These are phyloP conservation scores for Candida coquimbonensis DNA, from an alignment of 805 yeast species.

Conservation along the genomic window DNA sequence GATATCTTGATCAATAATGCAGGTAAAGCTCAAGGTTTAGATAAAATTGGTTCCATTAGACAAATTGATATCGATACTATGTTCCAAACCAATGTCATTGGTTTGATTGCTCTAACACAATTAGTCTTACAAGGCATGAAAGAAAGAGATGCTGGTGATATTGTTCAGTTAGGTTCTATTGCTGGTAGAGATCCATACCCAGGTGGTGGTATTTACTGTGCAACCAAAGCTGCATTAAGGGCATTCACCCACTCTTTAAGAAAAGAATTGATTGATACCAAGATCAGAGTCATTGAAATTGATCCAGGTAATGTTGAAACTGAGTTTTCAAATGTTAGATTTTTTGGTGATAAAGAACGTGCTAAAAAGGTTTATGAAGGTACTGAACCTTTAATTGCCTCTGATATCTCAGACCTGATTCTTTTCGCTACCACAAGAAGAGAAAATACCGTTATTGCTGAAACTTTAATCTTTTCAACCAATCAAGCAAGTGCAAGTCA, in stretches of 20 bases:
- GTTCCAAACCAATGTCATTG: conserved; percentile 85
- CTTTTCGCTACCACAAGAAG: conserved; percentile 50
- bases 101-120: conserved; percentile 79
- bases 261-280: conserved; percentile 66
- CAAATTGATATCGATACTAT: conserved; percentile 60
- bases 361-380: conserved; percentile 52
- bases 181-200: conserved; percentile 83
- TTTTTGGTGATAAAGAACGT: conserved; percentile 45
- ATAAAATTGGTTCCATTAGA: conserved; percentile 65
- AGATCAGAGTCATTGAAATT: conserved; percentile 56
- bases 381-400: conserved; percentile 51
- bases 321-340: conserved; percentile 55
- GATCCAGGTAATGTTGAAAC: conserved; percentile 70
- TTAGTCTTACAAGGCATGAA: conserved; percentile 66
- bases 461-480: conserved; percentile 73
- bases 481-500: conserved; percentile 78
- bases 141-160: conserved; percentile 61
- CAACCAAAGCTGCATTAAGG: conserved; percentile 69
- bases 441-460: conserved; percentile 56
- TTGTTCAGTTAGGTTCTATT: conserved; percentile 68
- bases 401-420: conserved; percentile 52
- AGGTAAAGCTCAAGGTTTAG: conserved; percentile 77
- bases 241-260: conserved; percentile 65
- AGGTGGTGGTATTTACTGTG: conserved; percentile 74
- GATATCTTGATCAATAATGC: conserved; percentile 70